Evolutionary conservation across 2,329 filamentous ascomycete genomes (phyloP).

Genomic region (Aspergillus quadricinctus): DNA sequence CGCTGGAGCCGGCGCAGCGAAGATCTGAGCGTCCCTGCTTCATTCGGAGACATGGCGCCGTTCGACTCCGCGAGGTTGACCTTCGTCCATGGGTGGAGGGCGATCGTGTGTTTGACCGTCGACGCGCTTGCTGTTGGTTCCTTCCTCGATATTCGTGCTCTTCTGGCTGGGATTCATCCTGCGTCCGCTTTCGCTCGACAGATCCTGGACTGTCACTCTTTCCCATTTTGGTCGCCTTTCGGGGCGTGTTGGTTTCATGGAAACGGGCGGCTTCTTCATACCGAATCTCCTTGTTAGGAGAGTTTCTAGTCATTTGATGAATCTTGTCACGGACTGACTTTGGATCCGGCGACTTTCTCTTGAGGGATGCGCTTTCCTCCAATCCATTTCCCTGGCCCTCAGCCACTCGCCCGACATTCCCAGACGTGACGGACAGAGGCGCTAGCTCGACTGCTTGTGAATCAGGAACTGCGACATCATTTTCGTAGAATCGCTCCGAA

Average conservation of each 20-base stretch:
- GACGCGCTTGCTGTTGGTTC: conserved; percentile 9
- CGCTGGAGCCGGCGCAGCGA: conserved; percentile 14
- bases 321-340: conserved; percentile 14
- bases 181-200: conserved; percentile 25
- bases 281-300: not conserved
- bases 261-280: conserved; percentile 13
- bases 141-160: not conserved
- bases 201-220: conserved; percentile 32
- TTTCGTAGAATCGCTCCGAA: conserved; percentile 41
- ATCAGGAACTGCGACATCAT: conserved; percentile 17
- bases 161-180: conserved; percentile 1
- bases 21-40: conserved; percentile 19
- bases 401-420: conserved; percentile 1
- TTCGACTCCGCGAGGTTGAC: conserved; percentile 18
- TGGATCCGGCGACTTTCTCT: conserved; percentile 33
- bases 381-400: not conserved
- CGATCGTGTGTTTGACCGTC: conserved; percentile 15
- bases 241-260: conserved; percentile 16
- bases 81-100: conserved; percentile 12
- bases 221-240: conserved; percentile 27
- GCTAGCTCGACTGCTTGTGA: conserved; percentile 6
- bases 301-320: not conserved
- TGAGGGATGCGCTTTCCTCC: conserved; percentile 30
- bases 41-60: conserved; percentile 18
- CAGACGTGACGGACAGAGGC: conserved; percentile 5